A percentile compares a stretch with the other conserved stretches of the same genome.
Evolutionary conservation across 169 alveolate species (phyloP).

Genomic region (Plasmodium relictum): DNA sequence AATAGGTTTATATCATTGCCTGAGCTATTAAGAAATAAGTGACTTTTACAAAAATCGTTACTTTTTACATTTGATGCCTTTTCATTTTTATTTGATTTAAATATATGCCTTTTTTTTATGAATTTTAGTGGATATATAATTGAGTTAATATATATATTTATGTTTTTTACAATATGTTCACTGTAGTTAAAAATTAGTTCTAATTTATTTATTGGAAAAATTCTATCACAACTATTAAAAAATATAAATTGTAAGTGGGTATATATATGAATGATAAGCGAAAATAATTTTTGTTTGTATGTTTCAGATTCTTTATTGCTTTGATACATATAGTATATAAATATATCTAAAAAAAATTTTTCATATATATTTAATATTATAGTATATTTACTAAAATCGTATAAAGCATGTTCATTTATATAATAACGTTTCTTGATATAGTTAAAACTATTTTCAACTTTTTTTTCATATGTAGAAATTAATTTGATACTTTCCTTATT

Average conservation of each 20-base stretch:
- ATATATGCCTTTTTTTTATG: neutral
- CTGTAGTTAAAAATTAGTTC: slow-evolving; percentile 27
- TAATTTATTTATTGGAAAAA: neutral
- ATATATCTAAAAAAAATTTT: slow-evolving; percentile 17
- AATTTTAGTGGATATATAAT: neutral
- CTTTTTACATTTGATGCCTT: neutral
- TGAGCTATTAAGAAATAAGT: no score
- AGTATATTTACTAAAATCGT: slow-evolving; percentile 34
- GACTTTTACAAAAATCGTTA: neutral
- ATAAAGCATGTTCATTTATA: slow-evolving; percentile 18
- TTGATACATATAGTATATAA: slow-evolving; percentile 16
- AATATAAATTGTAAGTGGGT: slow-evolving; percentile 23
- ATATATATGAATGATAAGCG: slow-evolving; percentile 9
- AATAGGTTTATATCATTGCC: no score
- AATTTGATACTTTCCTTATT: neutral
- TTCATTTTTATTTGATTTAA: neutral
- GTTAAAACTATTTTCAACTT: slow-evolving; percentile 11
- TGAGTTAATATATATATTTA: neutral
- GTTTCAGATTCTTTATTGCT: neutral
- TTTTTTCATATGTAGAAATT: slow-evolving; percentile 16
- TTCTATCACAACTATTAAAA: neutral
- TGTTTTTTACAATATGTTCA: slow-evolving; percentile 2
- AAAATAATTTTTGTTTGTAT: neutral
- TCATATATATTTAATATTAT: slow-evolving; percentile 41
- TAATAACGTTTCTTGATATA: slow-evolving; percentile 41